These are phyloP conservation scores for Curvularia eragrostidis DNA, from an alignment of 2,329 filamentous ascomycete genomes.

Conservation along the genomic window DNA sequence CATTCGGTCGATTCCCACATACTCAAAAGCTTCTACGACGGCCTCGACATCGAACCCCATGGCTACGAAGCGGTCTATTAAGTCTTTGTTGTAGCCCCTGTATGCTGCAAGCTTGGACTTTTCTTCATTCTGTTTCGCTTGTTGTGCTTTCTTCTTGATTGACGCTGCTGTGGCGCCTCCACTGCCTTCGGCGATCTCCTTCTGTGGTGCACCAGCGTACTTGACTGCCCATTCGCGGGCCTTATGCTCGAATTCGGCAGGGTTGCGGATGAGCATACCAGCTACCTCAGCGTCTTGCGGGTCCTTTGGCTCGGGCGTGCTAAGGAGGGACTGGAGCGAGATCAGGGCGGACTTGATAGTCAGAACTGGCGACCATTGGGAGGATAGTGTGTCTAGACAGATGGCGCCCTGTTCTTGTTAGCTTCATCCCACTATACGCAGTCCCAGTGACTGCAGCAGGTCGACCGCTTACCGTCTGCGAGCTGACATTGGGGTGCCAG, in stretches of 20 bases:
- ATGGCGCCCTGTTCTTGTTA: constrained; percentile 79
- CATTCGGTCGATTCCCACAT: constrained; percentile 79
- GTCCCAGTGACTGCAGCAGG: neutral
- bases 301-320: constrained; percentile 92
- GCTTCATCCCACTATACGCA: neutral
- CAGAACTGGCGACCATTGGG: constrained; percentile 92
- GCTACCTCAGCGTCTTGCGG: constrained; percentile 97
- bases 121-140: constrained; percentile 65
- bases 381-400: constrained; percentile 89
- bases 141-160: constrained; percentile 61
- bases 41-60: constrained; percentile 92
- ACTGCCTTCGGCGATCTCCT: constrained; percentile 60
- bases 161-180: constrained; percentile 61
- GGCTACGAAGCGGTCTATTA: constrained; percentile 81
- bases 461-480: constrained; percentile 74
- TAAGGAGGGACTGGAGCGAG: constrained; percentile 90
- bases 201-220: constrained; percentile 76
- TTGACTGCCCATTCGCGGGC: constrained; percentile 91
- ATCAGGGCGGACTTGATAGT: constrained; percentile 96
- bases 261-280: constrained; percentile 81
- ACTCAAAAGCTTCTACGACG: constrained; percentile 85
- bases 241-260: constrained; percentile 77
- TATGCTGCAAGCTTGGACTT: constrained; percentile 68
- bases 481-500: constrained; percentile 97
- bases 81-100: constrained; percentile 81